Conservation (phyloP, 176 grass and related monocot species). For the Tillandsia fasciculata region DNA sequence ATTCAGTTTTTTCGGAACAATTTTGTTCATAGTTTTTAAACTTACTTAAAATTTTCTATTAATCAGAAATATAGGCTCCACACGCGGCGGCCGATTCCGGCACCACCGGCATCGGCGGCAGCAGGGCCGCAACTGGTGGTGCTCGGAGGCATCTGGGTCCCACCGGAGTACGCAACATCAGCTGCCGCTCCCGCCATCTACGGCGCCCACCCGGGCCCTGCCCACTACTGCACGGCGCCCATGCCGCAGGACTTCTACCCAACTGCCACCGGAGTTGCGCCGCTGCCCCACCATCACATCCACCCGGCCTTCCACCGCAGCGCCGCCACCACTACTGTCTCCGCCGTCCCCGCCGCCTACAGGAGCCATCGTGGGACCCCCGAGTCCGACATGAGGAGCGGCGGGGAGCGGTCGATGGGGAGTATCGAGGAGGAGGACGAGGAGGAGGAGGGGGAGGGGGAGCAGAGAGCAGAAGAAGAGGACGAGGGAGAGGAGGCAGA, state of each 20-base stretch:
- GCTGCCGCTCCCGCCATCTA: slow-evolving; percentile 5
- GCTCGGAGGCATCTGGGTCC: slow-evolving; percentile 42
- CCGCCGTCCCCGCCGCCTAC: neutral
- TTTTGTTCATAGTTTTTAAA: slow-evolving; percentile 6
- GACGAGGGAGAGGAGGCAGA: neutral
- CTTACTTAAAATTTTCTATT: neutral
- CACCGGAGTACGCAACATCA: slow-evolving; percentile 26
- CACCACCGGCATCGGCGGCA: slow-evolving; percentile 15
- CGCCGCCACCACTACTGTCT: neutral
- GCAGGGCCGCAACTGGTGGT: slow-evolving; percentile 31
- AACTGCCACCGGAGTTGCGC: too few relatives aligned
- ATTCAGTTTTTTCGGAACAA: neutral
- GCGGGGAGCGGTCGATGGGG: neutral
- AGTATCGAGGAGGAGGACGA: neutral
- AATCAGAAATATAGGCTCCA: slow-evolving; percentile 42
- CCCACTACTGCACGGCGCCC: too few relatives aligned
- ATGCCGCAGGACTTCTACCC: too few relatives aligned
- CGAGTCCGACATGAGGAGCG: slow-evolving; percentile 1
- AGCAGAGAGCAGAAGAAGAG: neutral
- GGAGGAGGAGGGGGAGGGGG: neutral
- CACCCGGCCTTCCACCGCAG: neutral
- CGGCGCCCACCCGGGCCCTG: neutral
- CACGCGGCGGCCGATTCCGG: slow-evolving; percentile 27
- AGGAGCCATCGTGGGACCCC: neutral
- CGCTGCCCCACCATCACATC: neutral